phyloP scores from a whole-genome alignment of 140 eudicot species.

The Stevia rebaudiana region DNA sequence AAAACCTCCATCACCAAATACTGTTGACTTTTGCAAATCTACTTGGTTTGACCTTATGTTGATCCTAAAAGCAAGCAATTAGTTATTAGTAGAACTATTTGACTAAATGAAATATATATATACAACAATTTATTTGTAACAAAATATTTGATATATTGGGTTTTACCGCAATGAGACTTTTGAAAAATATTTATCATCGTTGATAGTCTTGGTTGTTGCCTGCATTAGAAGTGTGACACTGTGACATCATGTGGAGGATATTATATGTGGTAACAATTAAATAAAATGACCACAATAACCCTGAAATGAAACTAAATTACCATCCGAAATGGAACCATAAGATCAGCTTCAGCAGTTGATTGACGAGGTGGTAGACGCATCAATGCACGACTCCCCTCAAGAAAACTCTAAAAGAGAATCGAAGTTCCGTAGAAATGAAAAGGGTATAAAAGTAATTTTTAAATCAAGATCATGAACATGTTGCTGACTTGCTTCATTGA shows the following conservation, averaged over 20 bases:
- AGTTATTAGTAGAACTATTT: conserved; percentile 1
- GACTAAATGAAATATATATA: conserved; percentile 17
- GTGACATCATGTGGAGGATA: conserved; percentile 7
- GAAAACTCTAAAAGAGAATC: conserved; percentile 51
- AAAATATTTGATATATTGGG: not conserved
- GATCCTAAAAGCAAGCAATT: conserved; percentile 49
- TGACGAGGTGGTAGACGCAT: conserved; percentile 99
- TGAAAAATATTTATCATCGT: conserved; percentile 74
- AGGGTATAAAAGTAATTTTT: not conserved
- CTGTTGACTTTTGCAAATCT: conserved; percentile 52
- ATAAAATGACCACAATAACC: not conserved
- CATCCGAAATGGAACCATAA: conserved; percentile 86
- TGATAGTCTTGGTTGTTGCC: conserved; percentile 87
- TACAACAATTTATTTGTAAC: not conserved
- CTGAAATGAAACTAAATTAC: conserved; percentile 29
- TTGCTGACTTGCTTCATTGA: not conserved
- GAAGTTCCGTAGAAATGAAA: conserved; percentile 3
- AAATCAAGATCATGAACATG: not conserved
- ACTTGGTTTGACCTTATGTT: conserved; percentile 56
- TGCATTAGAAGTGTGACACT: conserved; percentile 25
- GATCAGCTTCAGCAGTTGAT: conserved; percentile 94
- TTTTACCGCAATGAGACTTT: conserved; percentile 79
- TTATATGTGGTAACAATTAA: not conserved
- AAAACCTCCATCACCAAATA: conserved; percentile 46
- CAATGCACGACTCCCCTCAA: conserved; percentile 81